Percentiles rank a stretch among this genome's conserved stretches.
These are phyloP conservation scores for Mycena polygramma DNA, from an alignment of 768 basidiomycete genomes.

Conservation along the genomic window DNA sequence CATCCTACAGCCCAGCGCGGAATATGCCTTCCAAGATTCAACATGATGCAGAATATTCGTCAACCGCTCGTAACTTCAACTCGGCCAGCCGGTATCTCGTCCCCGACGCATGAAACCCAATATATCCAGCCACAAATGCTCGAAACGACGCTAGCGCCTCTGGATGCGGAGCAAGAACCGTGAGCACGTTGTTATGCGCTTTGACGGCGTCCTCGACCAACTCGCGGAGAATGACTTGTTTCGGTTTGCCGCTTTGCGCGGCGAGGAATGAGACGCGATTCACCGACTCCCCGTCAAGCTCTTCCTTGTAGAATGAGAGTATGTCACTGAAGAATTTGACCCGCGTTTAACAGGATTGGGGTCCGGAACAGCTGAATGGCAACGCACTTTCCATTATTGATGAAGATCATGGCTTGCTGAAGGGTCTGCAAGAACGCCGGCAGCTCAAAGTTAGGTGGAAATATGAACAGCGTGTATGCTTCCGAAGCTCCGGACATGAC, in stretches of 20 bases:
- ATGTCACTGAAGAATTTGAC: background rate
- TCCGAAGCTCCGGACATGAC: conserved; percentile 4
- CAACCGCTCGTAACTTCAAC: background rate
- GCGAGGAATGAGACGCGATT: conserved; percentile 2
- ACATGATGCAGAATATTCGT: no score
- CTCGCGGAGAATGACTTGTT: background rate
- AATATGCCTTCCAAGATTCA: no score
- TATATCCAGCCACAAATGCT: conserved; percentile 1
- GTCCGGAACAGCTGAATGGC: background rate
- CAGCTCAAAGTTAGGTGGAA: background rate
- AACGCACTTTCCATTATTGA: background rate
- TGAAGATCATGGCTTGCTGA: background rate
- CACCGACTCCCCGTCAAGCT: background rate
- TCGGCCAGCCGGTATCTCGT: background rate
- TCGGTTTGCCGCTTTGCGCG: background rate
- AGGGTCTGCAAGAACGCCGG: background rate
- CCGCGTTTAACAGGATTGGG: background rate
- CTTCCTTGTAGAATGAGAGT: conserved; percentile 1
- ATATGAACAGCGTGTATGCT: background rate
- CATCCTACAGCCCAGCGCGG: no score
- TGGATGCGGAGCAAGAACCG: background rate
- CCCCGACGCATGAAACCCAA: background rate
- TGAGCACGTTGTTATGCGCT: background rate
- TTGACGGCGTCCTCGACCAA: background rate
- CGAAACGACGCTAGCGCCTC: background rate